Base-by-base conservation (phyloP, 352 stramenopile genomes). In the Phytopythium sindhum region DNA sequence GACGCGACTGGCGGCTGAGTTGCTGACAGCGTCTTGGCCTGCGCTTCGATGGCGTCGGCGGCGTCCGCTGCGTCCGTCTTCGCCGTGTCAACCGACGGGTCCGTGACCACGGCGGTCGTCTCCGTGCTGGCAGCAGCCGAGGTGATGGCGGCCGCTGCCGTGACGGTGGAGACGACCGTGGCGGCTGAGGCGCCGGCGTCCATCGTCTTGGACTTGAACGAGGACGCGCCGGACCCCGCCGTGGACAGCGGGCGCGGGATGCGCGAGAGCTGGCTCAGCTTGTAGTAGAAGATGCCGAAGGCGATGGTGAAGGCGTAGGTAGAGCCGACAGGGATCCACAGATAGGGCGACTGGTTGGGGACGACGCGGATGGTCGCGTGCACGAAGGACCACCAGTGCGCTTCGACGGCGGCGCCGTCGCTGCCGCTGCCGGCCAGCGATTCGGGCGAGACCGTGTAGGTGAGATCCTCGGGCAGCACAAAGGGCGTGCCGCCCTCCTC, bases 361-460 rank as follows among this genome's bases (percentile, higher is more conserved):
- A 95, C 70, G 57, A 85, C 84, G 39, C 83, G 77, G 67, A 95
- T 93, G 37, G 84, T 93, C n/a, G 83, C 72, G 67, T 91, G 82
- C 21, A 73, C 75, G 61, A 91, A 93, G 15, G 78, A 90, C 84
- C 84, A 91, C 84, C 84, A 92, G 61, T 75, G 75, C 53, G 80
- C 75, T 3, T 72, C 67, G 6, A 68, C 62, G 23, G 37, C 29
- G 26, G 14, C 57, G 59, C n/a, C 41, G 39, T 7, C 23, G n/a
- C 17, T 15, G 33, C 14, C 45, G 44, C 29, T 28, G 11, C 42
- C 42, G 23, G 45, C 45, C n/a, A 52, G 45, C 28, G 45, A 51
- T 8, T 3, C 31, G 31, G 31, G 31, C 10, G 33, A 6, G 14
- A 10, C 33, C 7, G 33, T 39, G 39, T 41, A 23, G 3, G 44